A percentile compares a stretch with the other conserved stretches of the same genome.
phyloP scores from a whole-genome alignment of 202 grass and related monocot genomes.

The Hordeum pubiflorum region DNA sequence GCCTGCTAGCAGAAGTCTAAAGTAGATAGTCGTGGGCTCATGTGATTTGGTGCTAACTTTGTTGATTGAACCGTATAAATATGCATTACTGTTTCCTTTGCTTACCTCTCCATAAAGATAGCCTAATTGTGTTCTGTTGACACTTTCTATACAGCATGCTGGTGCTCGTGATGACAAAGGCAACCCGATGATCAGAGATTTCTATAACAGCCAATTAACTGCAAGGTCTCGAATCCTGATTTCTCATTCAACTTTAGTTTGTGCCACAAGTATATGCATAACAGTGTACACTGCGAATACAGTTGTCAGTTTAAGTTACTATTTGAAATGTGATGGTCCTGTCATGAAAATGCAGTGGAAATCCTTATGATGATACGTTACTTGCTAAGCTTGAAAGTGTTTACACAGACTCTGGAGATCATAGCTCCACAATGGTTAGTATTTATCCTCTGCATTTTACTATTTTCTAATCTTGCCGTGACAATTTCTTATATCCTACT shows the following conservation, averaged over 20 bases:
- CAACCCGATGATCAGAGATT: slow-evolving; percentile 63
- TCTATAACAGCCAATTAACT: slow-evolving; percentile 91
- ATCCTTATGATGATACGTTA: slow-evolving; percentile 74
- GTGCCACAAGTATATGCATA: slow-evolving; percentile 5
- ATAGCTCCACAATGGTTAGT: slow-evolving; percentile 73
- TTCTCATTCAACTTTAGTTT: slow-evolving; percentile 16
- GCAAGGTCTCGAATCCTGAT: slow-evolving; percentile 56
- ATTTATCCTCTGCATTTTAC: slow-evolving; percentile 1
- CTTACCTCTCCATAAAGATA: background rate
- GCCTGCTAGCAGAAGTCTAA: background rate
- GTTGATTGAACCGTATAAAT: background rate
- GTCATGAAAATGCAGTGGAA: slow-evolving; percentile 53
- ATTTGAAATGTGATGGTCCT: background rate
- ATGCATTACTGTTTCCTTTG: slow-evolving; percentile 1
- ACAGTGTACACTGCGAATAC: background rate
- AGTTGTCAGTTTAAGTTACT: background rate
- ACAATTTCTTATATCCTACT: slow-evolving; percentile 15
- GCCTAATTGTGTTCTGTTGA: background rate
- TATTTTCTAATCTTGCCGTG: slow-evolving; percentile 2
- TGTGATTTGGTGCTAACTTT: background rate
- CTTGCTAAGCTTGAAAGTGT: slow-evolving; percentile 88
- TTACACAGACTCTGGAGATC: slow-evolving; percentile 79
- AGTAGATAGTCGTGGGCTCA: background rate
- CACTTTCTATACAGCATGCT: slow-evolving; percentile 47
- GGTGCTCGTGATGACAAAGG: slow-evolving; percentile 86